Base-by-base conservation (phyloP, 2,329 filamentous ascomycete genomes). In the Chaetomiaceae sp. region DNA sequence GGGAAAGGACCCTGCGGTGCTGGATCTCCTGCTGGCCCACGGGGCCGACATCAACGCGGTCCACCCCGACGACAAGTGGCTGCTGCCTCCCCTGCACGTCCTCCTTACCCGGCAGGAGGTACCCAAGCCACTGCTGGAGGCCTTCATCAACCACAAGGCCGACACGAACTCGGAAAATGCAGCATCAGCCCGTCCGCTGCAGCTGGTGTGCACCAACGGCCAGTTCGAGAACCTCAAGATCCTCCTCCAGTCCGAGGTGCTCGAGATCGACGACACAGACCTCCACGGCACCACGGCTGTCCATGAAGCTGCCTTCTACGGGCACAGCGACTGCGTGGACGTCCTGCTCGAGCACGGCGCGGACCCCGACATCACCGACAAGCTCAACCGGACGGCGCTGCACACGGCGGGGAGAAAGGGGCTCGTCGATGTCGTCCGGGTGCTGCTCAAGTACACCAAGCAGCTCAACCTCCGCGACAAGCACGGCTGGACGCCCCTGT, bases 211-310 rank as follows among this genome's bases (percentile, higher is more conserved):
- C 10, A 21, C 7, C 4, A 39, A 27, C 9, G 57, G 56, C 9
- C 44, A 55, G 23, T 19, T 54, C 13, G 51, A 55, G 4, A 31
- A 25, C 12, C 50, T 58, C 31, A 43, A 52, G 44, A 51, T 58
- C 5, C 35, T 59, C 2, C 27, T 55, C 4, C 17, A 51, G n/a
- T 44, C 46, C 4, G 35, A 51, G 4, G 41, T 53, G 2, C 43
- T 49, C 0, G 55, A 58, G 13, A 53, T 59, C 5, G 51, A 59
- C 40, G 57, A 59, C 33, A n/a, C 38, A 0, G 55, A 59, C 13
- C 5, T 48, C 20, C 37, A 54, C 7, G 57, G 57, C 14, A 52
- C 42, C 2, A 59, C 54, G 0, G 55, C 57, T 5, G 27, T 58
- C 13, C 50, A 56, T 34, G 50, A 55, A 17, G 57, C 57, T 13